Evolutionary conservation across 202 grass and related monocot genomes (phyloP).

Genomic region (Carex arenaria): DNA sequence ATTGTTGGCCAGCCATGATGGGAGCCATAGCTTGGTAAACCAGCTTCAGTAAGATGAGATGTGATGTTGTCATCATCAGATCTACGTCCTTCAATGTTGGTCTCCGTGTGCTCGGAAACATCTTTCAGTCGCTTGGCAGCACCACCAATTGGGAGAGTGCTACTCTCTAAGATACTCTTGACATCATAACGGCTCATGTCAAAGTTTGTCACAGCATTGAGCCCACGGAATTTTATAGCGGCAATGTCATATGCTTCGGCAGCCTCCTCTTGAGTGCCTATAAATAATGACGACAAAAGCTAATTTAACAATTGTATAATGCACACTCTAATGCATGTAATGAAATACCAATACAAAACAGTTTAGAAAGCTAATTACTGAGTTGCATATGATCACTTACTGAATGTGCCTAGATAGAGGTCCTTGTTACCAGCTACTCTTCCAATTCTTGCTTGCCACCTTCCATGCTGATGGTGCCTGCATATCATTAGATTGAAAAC

Average conservation of each 20-base stretch:
- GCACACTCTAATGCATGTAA: background rate
- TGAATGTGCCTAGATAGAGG: constrained; percentile 64
- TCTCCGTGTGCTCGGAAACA: constrained; percentile 27
- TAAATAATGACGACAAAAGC: background rate
- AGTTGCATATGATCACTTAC: constrained; percentile 32
- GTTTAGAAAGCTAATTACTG: background rate
- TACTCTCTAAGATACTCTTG: constrained; percentile 61
- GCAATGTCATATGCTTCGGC: constrained; percentile 76
- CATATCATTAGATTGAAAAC: background rate
- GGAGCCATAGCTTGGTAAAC: constrained; percentile 17
- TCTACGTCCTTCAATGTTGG: constrained; percentile 11
- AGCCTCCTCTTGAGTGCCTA: constrained; percentile 83
- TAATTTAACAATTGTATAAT: background rate
- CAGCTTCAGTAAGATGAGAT: constrained; percentile 28
- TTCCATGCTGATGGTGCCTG: constrained; percentile 71
- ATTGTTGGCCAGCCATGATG: constrained; percentile 28
- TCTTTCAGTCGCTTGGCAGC: constrained; percentile 45
- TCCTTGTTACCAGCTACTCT: constrained; percentile 73
- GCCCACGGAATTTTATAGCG: constrained; percentile 66
- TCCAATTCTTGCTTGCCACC: constrained; percentile 74
- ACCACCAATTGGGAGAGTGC: constrained; percentile 37
- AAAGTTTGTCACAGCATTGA: constrained; percentile 72
- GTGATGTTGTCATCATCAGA: constrained; percentile 5
- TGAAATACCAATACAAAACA: background rate
- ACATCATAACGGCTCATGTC: constrained; percentile 69